Percentiles rank a stretch among this genome's conserved stretches.
Evolutionary conservation across 163 green algal genomes (phyloP).

Genomic region (Smithsoniella earleae): DNA sequence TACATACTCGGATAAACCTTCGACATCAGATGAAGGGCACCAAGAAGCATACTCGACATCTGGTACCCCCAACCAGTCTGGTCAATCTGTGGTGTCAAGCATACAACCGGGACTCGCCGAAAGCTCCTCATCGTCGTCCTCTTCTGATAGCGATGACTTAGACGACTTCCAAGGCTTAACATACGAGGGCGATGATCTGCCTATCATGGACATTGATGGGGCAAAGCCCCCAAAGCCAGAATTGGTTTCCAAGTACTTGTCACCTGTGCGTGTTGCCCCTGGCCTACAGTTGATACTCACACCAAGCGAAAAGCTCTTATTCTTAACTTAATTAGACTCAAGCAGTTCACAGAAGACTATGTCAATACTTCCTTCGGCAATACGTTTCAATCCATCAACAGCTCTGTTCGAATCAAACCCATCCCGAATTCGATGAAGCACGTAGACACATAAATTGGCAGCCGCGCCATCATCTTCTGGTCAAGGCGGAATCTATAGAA

Average conservation of each 20-base stretch:
- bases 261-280: too few relatives aligned
- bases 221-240: conserved; percentile 1
- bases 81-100: background rate
- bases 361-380: background rate
- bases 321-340: background rate
- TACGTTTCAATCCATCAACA: background rate
- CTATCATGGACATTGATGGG: background rate
- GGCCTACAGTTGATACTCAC: too few relatives aligned
- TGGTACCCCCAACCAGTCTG: background rate
- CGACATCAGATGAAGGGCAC: background rate
- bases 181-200: too few relatives aligned
- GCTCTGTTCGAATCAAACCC: background rate
- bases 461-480: too few relatives aligned
- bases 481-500: background rate
- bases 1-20: too few relatives aligned
- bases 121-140: too few relatives aligned
- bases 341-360: background rate
- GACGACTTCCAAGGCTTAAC: too few relatives aligned
- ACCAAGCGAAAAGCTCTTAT: too few relatives aligned
- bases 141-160: background rate
- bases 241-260: conserved; percentile 2
- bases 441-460: too few relatives aligned
- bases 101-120: too few relatives aligned
- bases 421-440: background rate
- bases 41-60: background rate